phyloP scores from a whole-genome alignment of 2,329 filamentous ascomycete species.

The Cadophora sp. region DNA sequence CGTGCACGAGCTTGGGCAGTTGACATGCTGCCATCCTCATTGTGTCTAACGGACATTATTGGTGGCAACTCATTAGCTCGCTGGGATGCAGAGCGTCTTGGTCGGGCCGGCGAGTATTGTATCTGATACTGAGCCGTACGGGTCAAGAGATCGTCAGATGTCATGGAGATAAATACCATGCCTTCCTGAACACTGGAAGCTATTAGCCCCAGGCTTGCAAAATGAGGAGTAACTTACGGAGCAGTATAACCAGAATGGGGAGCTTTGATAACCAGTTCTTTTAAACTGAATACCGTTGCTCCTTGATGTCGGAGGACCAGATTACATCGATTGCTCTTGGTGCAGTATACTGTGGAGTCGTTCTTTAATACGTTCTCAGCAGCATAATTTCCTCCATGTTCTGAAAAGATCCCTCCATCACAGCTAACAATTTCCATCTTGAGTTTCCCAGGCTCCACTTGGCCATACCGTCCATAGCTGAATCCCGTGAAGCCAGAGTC shows the following conservation, averaged over 20 bases:
- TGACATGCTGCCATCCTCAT: slow-evolving; percentile 57
- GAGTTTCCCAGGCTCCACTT: slow-evolving; percentile 81
- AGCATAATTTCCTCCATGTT: slow-evolving; percentile 63
- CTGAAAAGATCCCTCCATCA: slow-evolving; percentile 77
- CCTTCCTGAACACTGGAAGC: slow-evolving; percentile 79
- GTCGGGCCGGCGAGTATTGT: slow-evolving; percentile 56
- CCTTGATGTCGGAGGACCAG: slow-evolving; percentile 84
- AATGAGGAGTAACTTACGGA: slow-evolving; percentile 67
- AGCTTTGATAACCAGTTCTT: slow-evolving; percentile 87
- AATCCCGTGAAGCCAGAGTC: slow-evolving; percentile 60
- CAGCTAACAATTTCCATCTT: slow-evolving; percentile 90
- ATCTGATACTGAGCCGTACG: slow-evolving; percentile 80
- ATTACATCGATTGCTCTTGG: slow-evolving; percentile 86
- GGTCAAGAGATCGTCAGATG: slow-evolving; percentile 74
- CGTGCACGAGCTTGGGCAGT: slow-evolving; percentile 52
- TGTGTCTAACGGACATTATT: slow-evolving; percentile 60
- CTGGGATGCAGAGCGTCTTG: slow-evolving; percentile 37
- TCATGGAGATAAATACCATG: slow-evolving; percentile 91
- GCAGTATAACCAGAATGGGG: slow-evolving; percentile 82
- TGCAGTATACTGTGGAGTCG: slow-evolving; percentile 88
- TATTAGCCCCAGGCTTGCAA: slow-evolving; percentile 25
- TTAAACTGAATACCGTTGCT: slow-evolving; percentile 79
- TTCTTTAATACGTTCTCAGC: slow-evolving; percentile 85
- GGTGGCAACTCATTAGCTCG: slow-evolving; percentile 43
- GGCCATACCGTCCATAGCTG: slow-evolving; percentile 85